These are phyloP conservation scores for Citrus sinensis DNA, from an alignment of 345 rosid genomes.

Conservation along the genomic window DVS_A1.0 CM039163.1:48793501-48794000, in stretches of 20 bases:
- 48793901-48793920: neutral
- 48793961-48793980: neutral
- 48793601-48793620: neutral
- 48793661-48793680: neutral
- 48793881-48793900: neutral
- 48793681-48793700: neutral
- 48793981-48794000: constrained; percentile 70
- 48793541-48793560: neutral
- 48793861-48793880: constrained; percentile 1
- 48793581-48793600: neutral
- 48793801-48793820: neutral
- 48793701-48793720: neutral
- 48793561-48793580: too few species aligned
- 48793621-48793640: neutral
- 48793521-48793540: neutral
- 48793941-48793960: constrained; percentile 13
- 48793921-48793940: neutral
- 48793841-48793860: neutral
- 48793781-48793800: constrained; percentile 2
- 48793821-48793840: neutral
- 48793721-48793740: neutral
- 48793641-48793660: neutral
- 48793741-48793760: neutral
- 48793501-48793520: neutral
- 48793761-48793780: constrained; percentile 1